Evolutionary conservation across 1,284 basidiomycete species (phyloP).

Genomic region (Moesziomyces sp.): DNA sequence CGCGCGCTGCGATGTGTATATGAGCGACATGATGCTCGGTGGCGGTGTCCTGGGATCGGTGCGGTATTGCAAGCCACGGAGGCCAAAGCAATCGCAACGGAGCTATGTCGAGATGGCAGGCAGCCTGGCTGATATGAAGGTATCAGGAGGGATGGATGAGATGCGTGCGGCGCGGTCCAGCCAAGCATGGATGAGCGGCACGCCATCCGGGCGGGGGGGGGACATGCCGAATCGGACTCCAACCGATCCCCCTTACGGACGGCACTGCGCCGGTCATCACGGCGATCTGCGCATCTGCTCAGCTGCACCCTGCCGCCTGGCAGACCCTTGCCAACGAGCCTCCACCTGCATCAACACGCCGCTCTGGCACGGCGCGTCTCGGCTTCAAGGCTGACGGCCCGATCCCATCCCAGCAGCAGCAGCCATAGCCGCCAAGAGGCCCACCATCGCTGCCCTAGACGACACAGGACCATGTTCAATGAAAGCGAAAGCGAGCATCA

Average conservation of each 20-base stretch:
- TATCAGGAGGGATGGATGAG: not conserved
- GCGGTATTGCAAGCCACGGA: not conserved
- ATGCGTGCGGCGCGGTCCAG: no score
- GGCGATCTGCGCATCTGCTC: not conserved
- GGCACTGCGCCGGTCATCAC: not conserved
- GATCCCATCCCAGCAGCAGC: no score
- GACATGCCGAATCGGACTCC: no score
- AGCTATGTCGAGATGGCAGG: not conserved
- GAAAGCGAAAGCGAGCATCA: no score
- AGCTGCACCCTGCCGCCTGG: no score
- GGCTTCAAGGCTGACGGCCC: no score
- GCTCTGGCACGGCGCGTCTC: not conserved
- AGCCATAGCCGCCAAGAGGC: no score
- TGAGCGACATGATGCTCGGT: conserved; percentile 21
- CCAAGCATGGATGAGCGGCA: not conserved
- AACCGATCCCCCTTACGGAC: no score
- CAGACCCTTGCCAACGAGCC: not conserved
- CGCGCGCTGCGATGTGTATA: conserved; percentile 29
- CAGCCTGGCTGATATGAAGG: no score
- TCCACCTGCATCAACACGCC: conserved; percentile 21
- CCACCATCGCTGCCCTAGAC: no score
- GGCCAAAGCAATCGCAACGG: not conserved
- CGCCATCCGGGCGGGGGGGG: no score
- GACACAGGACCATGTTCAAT: no score
- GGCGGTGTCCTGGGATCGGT: not conserved